Conservation (phyloP, 495 filamentous ascomycete species). For the Penicillium goetzii region DNA sequence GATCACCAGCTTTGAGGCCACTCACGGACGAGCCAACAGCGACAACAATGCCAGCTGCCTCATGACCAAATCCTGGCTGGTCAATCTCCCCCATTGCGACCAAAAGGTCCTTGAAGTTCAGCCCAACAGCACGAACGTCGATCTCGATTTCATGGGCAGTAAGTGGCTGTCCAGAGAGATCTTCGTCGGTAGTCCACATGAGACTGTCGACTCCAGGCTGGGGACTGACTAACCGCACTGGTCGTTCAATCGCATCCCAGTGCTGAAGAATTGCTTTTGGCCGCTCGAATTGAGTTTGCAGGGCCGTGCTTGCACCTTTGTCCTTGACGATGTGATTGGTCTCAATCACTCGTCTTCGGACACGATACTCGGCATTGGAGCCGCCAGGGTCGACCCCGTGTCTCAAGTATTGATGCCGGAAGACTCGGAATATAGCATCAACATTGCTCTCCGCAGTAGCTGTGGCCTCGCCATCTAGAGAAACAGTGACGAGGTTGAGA, state of each 20-base stretch:
- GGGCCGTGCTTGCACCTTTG: neutral
- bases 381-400: neutral
- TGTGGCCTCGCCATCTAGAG: neutral
- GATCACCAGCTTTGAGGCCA: slow-evolving; percentile 5
- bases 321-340: neutral
- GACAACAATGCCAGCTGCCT: slow-evolving; percentile 1
- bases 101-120: slow-evolving; percentile 20
- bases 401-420: neutral
- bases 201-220: neutral
- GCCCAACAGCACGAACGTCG: slow-evolving; percentile 9
- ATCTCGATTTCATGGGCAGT: slow-evolving; percentile 12
- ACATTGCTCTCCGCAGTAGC: neutral
- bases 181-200: neutral
- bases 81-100: slow-evolving; percentile 10
- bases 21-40: slow-evolving; percentile 1
- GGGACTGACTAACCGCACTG: neutral
- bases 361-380: neutral
- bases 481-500: neutral
- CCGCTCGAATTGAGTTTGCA: neutral
- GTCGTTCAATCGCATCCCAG: neutral
- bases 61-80: neutral
- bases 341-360: neutral
- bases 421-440: neutral
- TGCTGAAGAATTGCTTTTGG: neutral
- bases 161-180: neutral